phyloP scores from a whole-genome alignment of 495 filamentous ascomycete genomes.

The Sordaria brevicollis region DNA sequence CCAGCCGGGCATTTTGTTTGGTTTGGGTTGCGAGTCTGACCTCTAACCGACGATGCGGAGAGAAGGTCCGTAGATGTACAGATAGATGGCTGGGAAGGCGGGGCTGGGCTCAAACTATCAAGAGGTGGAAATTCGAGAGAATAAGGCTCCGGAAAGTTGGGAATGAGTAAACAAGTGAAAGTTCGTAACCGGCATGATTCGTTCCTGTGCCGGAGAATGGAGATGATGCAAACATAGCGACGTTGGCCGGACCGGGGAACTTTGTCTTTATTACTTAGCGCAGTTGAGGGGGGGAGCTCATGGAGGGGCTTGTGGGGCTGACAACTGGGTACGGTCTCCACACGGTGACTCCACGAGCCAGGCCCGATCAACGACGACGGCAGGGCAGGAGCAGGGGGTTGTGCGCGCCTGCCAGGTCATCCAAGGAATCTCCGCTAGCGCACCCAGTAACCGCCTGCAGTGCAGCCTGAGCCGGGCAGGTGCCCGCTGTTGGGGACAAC shows the following conservation, averaged over 20 bases:
- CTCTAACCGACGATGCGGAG: background rate
- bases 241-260: background rate
- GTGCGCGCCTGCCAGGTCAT: background rate
- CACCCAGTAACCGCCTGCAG: background rate
- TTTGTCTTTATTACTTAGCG: background rate
- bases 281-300: background rate
- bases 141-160: background rate
- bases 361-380: background rate
- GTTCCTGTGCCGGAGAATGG: background rate
- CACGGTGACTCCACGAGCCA: background rate
- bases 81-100: background rate
- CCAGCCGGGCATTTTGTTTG: constrained; percentile 33
- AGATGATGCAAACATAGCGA: background rate
- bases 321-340: background rate
- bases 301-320: background rate
- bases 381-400: background rate
- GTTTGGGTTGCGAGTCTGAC: background rate
- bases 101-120: background rate
- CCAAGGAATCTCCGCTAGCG: background rate
- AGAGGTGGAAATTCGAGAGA: background rate
- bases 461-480: background rate
- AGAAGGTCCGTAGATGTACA: background rate
- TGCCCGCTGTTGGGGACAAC: background rate
- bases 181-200: background rate
- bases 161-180: background rate